phyloP scores from a whole-genome alignment of 1,139 yeast genomes.

The Pneumocystis canis region DNA sequence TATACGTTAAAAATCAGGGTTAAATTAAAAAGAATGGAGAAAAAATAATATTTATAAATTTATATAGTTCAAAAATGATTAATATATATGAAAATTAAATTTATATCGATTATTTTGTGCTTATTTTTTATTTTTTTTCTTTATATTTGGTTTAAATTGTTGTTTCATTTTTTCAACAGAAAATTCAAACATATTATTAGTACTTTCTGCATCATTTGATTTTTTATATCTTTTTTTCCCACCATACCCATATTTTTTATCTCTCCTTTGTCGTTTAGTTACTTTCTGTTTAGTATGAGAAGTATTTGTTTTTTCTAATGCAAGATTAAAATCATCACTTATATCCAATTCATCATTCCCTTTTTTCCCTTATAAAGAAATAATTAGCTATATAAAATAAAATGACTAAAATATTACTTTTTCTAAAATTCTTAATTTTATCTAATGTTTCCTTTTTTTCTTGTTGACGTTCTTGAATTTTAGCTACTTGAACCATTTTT shows the following conservation, averaged over 20 bases:
- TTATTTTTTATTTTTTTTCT: neutral
- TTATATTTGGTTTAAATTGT: neutral
- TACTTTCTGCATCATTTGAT: slow-evolving; percentile 59
- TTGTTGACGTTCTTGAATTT: slow-evolving; percentile 85
- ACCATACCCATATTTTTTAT: slow-evolving; percentile 54
- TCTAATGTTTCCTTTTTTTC: slow-evolving; percentile 86
- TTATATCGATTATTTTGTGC: neutral
- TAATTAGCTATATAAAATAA: neutral
- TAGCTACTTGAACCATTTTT: slow-evolving; percentile 89
- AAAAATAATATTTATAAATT: neutral
- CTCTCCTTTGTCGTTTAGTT: slow-evolving; percentile 50
- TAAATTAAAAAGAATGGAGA: neutral
- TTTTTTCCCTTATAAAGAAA: slow-evolving; percentile 25
- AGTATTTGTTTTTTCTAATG: slow-evolving; percentile 78
- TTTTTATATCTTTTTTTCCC: slow-evolving; percentile 65
- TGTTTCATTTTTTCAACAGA: slow-evolving; percentile 39
- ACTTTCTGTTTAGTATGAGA: slow-evolving; percentile 29
- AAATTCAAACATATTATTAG: slow-evolving; percentile 56
- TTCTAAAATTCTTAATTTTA: slow-evolving; percentile 74
- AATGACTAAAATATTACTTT: slow-evolving; percentile 31
- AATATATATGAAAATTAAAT: neutral
- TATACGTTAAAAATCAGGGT: neutral
- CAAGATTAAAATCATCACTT: slow-evolving; percentile 38
- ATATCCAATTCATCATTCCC: slow-evolving; percentile 57
- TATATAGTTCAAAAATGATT: neutral